Evolutionary conservation across 1,284 basidiomycete genomes (phyloP), one percentile per base, ranked within the genome.

Genomic region (Tilletiaria anomala): DNA sequence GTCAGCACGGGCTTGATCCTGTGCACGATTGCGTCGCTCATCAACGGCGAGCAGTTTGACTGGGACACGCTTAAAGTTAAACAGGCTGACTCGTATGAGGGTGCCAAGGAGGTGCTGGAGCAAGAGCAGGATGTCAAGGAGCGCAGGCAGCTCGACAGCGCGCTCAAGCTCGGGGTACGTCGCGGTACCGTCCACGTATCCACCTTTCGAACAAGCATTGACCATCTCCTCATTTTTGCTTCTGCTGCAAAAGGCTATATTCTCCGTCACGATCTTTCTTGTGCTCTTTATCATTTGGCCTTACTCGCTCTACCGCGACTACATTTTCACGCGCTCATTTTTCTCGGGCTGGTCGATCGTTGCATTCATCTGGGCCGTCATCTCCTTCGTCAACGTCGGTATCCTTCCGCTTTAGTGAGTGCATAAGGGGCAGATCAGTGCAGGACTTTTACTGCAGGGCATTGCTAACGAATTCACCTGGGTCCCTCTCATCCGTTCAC

Each of bases 221-320:
- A n/a, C n/a, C n/a, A n/a, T n/a, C n/a, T n/a, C n/a, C n/a, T n/a
- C n/a, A n/a, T n/a, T n/a, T n/a, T n/a, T n/a, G n/a, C n/a, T n/a
- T n/a, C n/a, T n/a, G n/a, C n/a, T n/a, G n/a, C n/a, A n/a, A n/a
- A n/a, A n/a, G n/a, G n/a, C n/a, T n/a, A n/a, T n/a, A n/a, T n/a
- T 49, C 5, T 40, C 48, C 2, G 43, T 45, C 5, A 41, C 48
- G 6, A 42, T 56, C 29, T 59, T 58, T 37, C 44, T 61, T 8
- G 54, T 61, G 12, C 51, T 65, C 39, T 58, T 60, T 43, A 51
- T 66, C 44, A 55, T 67, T 29, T 63, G 54, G 54, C 64, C 64
- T 2, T 57, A 65, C 29, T 48, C 48, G 6, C 53, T 67, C 32
- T 67, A 63, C 44, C 48, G 62, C 6, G 50, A 55, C 42, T 65